A percentile compares a stretch with the other conserved stretches of the same genome.
Evolutionary conservation across 2,329 filamentous ascomycete genomes (phyloP).

Genomic region (Huntiella savannae): DNA sequence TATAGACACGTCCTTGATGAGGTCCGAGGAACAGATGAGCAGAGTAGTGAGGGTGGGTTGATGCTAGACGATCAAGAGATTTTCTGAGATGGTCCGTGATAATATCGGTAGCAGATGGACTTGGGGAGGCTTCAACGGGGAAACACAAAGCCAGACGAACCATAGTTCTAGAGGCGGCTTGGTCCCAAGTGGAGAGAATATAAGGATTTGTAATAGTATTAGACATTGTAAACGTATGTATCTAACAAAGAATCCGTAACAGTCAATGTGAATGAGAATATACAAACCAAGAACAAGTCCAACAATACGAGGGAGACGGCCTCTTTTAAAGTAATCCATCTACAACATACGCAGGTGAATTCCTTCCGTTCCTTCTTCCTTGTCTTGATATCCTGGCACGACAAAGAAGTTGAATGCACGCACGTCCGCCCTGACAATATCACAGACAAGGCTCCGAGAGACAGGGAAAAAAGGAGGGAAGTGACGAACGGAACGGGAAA

Average conservation of each 20-base stretch:
- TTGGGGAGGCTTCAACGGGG: not conserved
- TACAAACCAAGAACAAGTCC: too few relatives aligned
- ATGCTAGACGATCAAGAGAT: slow-evolving; percentile 13
- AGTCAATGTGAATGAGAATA: not conserved
- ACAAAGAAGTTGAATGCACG: too few relatives aligned
- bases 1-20: slow-evolving; percentile 12
- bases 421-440: too few relatives aligned
- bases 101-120: slow-evolving; percentile 6
- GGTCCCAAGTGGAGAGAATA: slow-evolving; percentile 13
- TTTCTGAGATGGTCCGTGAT: slow-evolving; percentile 11
- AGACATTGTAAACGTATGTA: not conserved
- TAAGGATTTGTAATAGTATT: not conserved
- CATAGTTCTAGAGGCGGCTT: slow-evolving; percentile 11
- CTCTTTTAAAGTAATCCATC: too few relatives aligned
- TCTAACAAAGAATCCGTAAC: not conserved
- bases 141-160: slow-evolving; percentile 15
- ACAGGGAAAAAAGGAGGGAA: too few relatives aligned
- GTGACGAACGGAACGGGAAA: too few relatives aligned
- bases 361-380: too few relatives aligned
- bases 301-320: too few relatives aligned
- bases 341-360: too few relatives aligned
- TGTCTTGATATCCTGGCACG: too few relatives aligned
- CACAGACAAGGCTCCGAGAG: too few relatives aligned
- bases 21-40: slow-evolving; percentile 15
- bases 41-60: slow-evolving; percentile 16